Evolutionary conservation across 176 grass and related monocot genomes (phyloP).

Genomic region (Aegilops speltoides): DNA sequence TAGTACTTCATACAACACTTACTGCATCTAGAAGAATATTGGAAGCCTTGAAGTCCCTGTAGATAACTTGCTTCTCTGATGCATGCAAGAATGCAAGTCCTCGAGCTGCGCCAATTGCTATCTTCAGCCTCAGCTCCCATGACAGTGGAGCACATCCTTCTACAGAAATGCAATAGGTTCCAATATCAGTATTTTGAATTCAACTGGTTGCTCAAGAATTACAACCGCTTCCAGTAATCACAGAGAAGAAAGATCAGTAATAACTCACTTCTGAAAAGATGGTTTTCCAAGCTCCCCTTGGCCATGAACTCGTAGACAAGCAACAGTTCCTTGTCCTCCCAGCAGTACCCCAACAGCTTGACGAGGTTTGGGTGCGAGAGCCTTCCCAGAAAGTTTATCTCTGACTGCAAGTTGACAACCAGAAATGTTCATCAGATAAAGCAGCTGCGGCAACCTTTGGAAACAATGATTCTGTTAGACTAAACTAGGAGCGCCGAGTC

Average conservation of each 20-base stretch:
- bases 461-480: background rate
- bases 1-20: constrained; percentile 3
- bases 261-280: constrained; percentile 87
- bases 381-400: constrained; percentile 83
- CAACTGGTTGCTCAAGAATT: background rate
- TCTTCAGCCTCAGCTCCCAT: constrained; percentile 69
- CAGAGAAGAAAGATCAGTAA: background rate
- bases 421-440: constrained; percentile 27
- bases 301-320: constrained; percentile 88
- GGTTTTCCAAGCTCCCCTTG: constrained; percentile 89
- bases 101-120: constrained; percentile 62
- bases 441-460: background rate
- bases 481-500: background rate
- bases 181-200: constrained; percentile 5
- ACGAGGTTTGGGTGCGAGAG: constrained; percentile 86
- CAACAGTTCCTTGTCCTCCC: constrained; percentile 72
- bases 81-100: constrained; percentile 77
- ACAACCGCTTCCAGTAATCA: background rate
- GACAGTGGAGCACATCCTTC: constrained; percentile 52
- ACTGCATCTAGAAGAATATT: constrained; percentile 80
- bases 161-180: constrained; percentile 11
- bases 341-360: constrained; percentile 77
- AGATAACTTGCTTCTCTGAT: constrained; percentile 82
- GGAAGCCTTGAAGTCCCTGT: constrained; percentile 72
- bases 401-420: constrained; percentile 57